phyloP scores from a whole-genome alignment of 495 filamentous ascomycete genomes.

The Tuber indicum region DNA sequence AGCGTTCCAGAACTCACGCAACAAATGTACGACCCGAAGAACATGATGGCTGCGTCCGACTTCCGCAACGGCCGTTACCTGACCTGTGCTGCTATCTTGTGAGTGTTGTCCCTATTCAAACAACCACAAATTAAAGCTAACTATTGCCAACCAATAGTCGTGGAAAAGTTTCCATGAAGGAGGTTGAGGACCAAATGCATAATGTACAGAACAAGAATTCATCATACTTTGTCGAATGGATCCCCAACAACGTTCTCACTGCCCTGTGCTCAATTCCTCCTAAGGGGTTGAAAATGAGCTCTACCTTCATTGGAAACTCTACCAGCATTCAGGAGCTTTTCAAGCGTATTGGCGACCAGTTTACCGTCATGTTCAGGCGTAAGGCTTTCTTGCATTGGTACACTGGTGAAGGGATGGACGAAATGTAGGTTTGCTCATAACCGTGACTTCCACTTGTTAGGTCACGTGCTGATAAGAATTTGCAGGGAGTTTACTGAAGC shows the following conservation, averaged over 20 bases:
- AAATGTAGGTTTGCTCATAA: conserved; percentile 57
- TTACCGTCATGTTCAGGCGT: conserved; percentile 99
- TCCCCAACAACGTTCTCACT: conserved; percentile 99
- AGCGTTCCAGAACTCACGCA: conserved; percentile 97
- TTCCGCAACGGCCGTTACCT: conserved; percentile 99
- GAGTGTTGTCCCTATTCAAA: background rate
- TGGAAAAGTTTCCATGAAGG: conserved; percentile 99
- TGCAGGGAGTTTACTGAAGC: conserved; percentile 90
- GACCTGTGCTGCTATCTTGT: conserved; percentile 98
- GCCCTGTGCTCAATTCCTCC: conserved; percentile 99
- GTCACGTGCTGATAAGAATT: conserved; percentile 13
- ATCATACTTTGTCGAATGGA: conserved; percentile 99
- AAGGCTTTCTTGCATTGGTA: conserved; percentile 99
- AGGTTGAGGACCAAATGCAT: conserved; percentile 99
- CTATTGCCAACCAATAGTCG: conserved; percentile 56
- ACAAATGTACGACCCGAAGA: conserved; percentile 99
- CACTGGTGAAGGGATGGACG: conserved; percentile 99
- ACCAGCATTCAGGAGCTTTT: conserved; percentile 99
- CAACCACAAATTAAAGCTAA: conserved; percentile 12
- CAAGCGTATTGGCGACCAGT: conserved; percentile 99
- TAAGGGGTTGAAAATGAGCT: conserved; percentile 97
- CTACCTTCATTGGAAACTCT: conserved; percentile 98
- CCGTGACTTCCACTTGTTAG: background rate
- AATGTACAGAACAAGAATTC: conserved; percentile 99
- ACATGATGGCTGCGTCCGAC: conserved; percentile 99